Conservation (phyloP, 768 basidiomycete species). For the Fistulinella prunicolor region DNA sequence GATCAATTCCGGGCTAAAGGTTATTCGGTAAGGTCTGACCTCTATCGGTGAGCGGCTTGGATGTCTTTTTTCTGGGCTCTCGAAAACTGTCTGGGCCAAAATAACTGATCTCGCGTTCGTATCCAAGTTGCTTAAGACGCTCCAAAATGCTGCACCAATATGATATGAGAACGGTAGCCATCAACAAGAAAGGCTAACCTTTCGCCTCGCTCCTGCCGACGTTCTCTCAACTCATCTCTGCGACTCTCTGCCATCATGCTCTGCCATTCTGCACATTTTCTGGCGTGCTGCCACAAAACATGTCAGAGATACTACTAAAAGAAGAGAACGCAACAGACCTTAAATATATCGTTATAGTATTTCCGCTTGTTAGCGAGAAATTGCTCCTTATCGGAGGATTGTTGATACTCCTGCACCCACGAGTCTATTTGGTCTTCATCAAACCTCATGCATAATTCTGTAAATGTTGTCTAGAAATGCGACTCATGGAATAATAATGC, state of each 20-base stretch:
- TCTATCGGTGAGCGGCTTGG: slow-evolving; percentile 10
- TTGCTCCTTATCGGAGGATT: slow-evolving; percentile 1
- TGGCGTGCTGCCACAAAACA: slow-evolving; percentile 9
- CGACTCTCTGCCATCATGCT: slow-evolving; percentile 6
- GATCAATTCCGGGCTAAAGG: background rate
- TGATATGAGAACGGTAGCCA: background rate
- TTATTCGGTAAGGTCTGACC: background rate
- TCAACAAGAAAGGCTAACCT: slow-evolving; percentile 2
- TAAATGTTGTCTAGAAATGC: background rate
- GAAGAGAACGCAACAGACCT: background rate
- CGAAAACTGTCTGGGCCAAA: slow-evolving; percentile 7
- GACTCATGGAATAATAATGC: background rate
- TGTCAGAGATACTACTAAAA: background rate
- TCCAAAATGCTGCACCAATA: slow-evolving; percentile 16
- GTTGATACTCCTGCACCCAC: slow-evolving; percentile 3
- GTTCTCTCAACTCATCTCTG: slow-evolving; percentile 9
- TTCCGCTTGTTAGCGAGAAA: slow-evolving; percentile 5
- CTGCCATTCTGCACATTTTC: slow-evolving; percentile 9
- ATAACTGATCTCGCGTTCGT: slow-evolving; percentile 7
- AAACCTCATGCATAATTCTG: slow-evolving; percentile 6
- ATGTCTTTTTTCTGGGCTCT: background rate
- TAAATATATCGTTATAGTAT: background rate
- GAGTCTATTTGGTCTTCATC: slow-evolving; percentile 12
- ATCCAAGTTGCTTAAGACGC: slow-evolving; percentile 13
- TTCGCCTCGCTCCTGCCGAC: slow-evolving; percentile 7